phyloP scores from a whole-genome alignment of 2,329 filamentous ascomycete genomes.

The Microascus cirrosus region DNA sequence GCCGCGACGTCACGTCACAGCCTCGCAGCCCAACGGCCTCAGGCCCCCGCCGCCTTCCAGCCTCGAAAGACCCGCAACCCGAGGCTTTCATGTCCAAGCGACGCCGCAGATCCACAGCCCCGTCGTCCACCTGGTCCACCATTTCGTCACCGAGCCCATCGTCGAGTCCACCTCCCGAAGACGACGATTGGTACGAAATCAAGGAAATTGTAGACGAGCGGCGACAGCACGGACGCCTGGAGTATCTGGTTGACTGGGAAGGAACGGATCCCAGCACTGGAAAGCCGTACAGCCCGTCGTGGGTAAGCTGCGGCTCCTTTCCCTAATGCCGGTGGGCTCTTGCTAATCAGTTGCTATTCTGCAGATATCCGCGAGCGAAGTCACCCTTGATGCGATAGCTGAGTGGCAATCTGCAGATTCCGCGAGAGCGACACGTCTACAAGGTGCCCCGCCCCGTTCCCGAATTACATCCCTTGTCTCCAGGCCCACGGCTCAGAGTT shows the following conservation, averaged over 20 bases:
- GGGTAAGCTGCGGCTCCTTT: constrained; percentile 5
- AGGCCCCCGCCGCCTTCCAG: neutral
- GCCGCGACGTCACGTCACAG: neutral
- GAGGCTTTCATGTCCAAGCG: constrained; percentile 18
- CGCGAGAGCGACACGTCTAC: neutral
- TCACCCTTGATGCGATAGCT: constrained; percentile 16
- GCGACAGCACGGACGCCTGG: constrained; percentile 10
- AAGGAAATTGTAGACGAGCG: constrained; percentile 23
- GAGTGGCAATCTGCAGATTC: constrained; percentile 18
- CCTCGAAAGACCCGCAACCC: constrained; percentile 1
- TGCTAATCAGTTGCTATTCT: constrained; percentile 2
- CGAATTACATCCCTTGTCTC: constrained; percentile 1
- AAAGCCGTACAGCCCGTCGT: constrained; percentile 2
- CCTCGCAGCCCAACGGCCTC: neutral
- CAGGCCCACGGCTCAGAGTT: neutral
- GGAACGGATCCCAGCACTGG: constrained; percentile 4
- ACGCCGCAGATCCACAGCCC: constrained; percentile 13
- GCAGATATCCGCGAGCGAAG: constrained; percentile 11
- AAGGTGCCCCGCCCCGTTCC: neutral
- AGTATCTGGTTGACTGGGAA: constrained; percentile 28
- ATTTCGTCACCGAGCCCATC: constrained; percentile 5
- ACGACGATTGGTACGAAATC: constrained; percentile 21
- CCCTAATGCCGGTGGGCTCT: neutral
- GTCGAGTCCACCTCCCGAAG: neutral
- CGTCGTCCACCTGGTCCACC: constrained; percentile 6